phyloP scores from a whole-genome alignment of 106 monocot genomes.

The Cymbidium sinense region DNA sequence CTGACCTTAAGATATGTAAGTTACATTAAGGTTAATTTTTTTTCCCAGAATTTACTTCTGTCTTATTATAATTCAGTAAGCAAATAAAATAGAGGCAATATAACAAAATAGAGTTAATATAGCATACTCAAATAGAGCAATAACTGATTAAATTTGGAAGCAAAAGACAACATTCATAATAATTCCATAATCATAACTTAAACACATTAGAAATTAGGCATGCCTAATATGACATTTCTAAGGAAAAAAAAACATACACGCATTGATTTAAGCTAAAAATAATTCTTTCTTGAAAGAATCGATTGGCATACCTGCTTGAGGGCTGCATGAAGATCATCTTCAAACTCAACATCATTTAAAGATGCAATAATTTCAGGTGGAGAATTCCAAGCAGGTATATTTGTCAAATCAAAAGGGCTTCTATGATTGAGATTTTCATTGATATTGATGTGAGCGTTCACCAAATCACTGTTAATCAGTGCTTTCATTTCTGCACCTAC shows the following conservation, averaged over 20 bases:
- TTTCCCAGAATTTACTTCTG: background rate
- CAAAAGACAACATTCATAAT: background rate
- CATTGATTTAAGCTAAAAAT: background rate
- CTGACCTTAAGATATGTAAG: background rate
- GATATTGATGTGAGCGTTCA: background rate
- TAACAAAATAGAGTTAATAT: background rate
- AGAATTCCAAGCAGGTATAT: background rate
- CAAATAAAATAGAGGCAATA: too few relatives aligned
- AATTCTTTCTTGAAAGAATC: background rate
- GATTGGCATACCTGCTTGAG: background rate
- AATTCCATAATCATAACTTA: background rate
- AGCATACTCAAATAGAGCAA: background rate
- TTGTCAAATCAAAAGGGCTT: background rate
- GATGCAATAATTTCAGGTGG: background rate
- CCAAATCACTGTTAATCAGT: background rate
- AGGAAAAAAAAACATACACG: background rate
- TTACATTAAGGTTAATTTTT: too few relatives aligned
- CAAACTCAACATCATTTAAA: background rate
- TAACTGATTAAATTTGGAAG: background rate
- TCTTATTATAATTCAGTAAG: background rate
- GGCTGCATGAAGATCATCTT: conserved; percentile 3
- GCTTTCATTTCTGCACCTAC: background rate
- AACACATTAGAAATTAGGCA: background rate
- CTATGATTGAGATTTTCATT: background rate
- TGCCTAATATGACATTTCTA: background rate